Base-by-base conservation (phyloP, 2,329 filamentous ascomycete species). In the Alternaria ventricosa region DNA sequence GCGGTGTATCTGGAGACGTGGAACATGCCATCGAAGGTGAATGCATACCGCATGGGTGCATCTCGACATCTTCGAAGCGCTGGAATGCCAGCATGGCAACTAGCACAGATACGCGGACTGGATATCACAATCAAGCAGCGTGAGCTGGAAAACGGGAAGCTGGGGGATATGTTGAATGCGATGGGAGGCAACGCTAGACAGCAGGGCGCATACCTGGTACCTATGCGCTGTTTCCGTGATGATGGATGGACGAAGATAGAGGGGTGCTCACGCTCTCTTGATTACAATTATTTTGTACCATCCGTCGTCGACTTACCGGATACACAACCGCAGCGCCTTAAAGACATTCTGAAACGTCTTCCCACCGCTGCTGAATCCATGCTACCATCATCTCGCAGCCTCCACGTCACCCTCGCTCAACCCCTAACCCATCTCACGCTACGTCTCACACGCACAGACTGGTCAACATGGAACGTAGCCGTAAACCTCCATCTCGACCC, bases 1-100 rank as follows among this genome's bases (percentile, higher is more conserved):
- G 70, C 67, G 6, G 53, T 73, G 1, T 74, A 74, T 44, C 36
- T 71, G 2, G 73, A 75, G 23, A 70, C 73, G 2, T 74, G 65
- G 20, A 22, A 46, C 0, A 57, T 68, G 1, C 68, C 73, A 3
- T 25, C 70, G 11, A 50, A 45, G 1, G 55, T 73, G 0, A 73
- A 73, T 20, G 33, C 65, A n/a, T 55, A 53, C 13, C 18, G 46
- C 22, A 36, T 57, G 12, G 49, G 11, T 1, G 36, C 36, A 10
- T 55, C 43, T 12, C 25, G 33, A 18, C 43, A n/a, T 20, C 23
- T 55, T 41, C 9, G 6, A 13, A 54, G 51, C 28, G 8, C 51
- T 4, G 12, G 33, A 6, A 15, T 63, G 15, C 33, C 58, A 1
- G 59, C 65, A 5, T 73, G 71, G 67, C 70, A 70, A 23, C 54